A percentile compares a stretch with the other conserved stretches of the same genome.
These are phyloP conservation scores for Suillus placidus DNA, from an alignment of 768 basidiomycete genomes.

Conservation along the genomic window DNA sequence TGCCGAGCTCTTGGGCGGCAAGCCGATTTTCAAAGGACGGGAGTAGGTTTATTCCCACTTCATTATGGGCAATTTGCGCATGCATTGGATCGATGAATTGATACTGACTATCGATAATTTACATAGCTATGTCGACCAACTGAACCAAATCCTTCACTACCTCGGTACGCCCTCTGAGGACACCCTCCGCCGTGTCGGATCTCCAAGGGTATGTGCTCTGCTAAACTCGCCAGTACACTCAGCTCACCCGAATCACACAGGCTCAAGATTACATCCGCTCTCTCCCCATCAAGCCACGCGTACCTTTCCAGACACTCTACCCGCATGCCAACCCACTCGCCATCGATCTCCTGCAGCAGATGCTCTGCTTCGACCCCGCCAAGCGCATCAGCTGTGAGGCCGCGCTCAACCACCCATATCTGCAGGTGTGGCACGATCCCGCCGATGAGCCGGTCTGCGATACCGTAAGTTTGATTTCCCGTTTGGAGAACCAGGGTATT, in stretches of 20 bases:
- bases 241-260: slow-evolving; percentile 38
- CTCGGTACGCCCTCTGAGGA: slow-evolving; percentile 98
- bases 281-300: slow-evolving; percentile 93
- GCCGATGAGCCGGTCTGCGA: slow-evolving; percentile 91
- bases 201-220: slow-evolving; percentile 70
- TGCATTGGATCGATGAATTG: neutral
- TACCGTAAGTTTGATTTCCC: slow-evolving; percentile 46
- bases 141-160: slow-evolving; percentile 97
- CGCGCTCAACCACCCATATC: slow-evolving; percentile 92
- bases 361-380: slow-evolving; percentile 95
- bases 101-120: slow-evolving; percentile 14
- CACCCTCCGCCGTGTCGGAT: slow-evolving; percentile 93
- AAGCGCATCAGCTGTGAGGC: slow-evolving; percentile 96
- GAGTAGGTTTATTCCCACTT: slow-evolving; percentile 60
- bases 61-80: neutral
- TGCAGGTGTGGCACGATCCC: slow-evolving; percentile 97
- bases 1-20: slow-evolving; percentile 89
- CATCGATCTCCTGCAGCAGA: slow-evolving; percentile 87
- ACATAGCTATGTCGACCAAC: slow-evolving; percentile 91
- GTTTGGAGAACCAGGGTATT: neutral
- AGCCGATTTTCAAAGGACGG: slow-evolving; percentile 95
- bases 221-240: too few relatives aligned
- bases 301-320: slow-evolving; percentile 89
- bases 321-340: slow-evolving; percentile 93
- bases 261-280: slow-evolving; percentile 99